Evolutionary conservation across 108 stramenopile species (phyloP).

Genomic region (Skeletonema grethae): DNA sequence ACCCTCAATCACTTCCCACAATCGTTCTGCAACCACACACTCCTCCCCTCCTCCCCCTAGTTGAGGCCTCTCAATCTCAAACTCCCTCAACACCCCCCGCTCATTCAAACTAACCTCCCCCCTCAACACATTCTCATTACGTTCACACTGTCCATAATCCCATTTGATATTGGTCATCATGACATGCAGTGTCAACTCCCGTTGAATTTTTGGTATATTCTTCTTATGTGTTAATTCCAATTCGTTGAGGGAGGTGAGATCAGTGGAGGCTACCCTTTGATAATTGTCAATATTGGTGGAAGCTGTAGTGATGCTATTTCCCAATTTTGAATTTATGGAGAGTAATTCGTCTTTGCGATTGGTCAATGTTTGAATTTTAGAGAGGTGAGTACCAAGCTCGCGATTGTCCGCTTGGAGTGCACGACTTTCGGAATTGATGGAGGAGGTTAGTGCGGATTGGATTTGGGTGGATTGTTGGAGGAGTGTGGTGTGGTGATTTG

Average conservation of each 20-base stretch:
- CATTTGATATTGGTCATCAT: slow-evolving; percentile 41
- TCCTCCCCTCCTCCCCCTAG: neutral
- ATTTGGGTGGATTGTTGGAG: neutral
- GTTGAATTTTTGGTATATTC: slow-evolving; percentile 9
- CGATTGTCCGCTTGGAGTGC: no score
- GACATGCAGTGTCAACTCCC: slow-evolving; percentile 15
- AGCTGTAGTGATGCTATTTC: no score
- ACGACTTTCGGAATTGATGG: no score
- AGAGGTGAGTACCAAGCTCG: no score
- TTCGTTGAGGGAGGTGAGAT: no score
- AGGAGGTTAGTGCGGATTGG: no score
- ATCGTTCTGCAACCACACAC: slow-evolving; percentile 25
- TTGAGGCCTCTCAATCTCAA: slow-evolving; percentile 17
- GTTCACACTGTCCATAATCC: slow-evolving; percentile 17
- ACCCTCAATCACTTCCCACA: slow-evolving; percentile 38
- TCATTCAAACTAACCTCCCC: slow-evolving; percentile 34
- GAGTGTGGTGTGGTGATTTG: neutral
- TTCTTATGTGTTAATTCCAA: slow-evolving; percentile 6
- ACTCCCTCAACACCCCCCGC: slow-evolving; percentile 17
- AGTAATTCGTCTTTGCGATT: no score
- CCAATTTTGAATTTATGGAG: no score
- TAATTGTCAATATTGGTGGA: no score
- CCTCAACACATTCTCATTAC: slow-evolving; percentile 12
- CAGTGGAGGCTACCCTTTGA: neutral
- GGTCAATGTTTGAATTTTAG: no score